These are phyloP conservation scores for Adansonia grandidieri DNA, from an alignment of 441 rosid genomes.

Conservation along the genomic window DNA sequence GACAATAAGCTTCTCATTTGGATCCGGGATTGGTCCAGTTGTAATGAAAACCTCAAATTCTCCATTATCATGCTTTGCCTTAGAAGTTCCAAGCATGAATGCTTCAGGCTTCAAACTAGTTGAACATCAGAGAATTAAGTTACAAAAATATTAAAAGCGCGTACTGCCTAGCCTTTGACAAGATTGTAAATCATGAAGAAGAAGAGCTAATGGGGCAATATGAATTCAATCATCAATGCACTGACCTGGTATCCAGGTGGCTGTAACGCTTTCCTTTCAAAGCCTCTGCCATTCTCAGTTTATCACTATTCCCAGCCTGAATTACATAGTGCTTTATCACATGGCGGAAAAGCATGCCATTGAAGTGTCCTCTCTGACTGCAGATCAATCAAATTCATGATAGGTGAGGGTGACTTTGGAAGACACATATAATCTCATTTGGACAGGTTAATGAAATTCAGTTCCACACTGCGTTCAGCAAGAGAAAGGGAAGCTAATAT, in stretches of 20 bases:
- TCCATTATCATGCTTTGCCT: constrained; percentile 50
- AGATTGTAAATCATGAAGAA: constrained; percentile 3
- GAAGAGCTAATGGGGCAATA: background rate
- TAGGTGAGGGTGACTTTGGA: constrained; percentile 15
- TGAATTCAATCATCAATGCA: constrained; percentile 24
- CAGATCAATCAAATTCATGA: constrained; percentile 29
- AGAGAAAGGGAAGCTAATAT: background rate
- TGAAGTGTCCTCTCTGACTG: constrained; percentile 68
- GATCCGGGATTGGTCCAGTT: constrained; percentile 52
- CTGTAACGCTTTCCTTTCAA: constrained; percentile 48
- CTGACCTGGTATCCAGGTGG: constrained; percentile 43
- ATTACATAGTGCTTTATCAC: constrained; percentile 63
- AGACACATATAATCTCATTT: background rate
- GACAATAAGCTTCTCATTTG: constrained; percentile 51
- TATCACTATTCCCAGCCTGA: constrained; percentile 53
- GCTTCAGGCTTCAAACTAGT: constrained; percentile 64
- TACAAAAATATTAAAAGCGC: constrained; percentile 3
- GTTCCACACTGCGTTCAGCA: background rate
- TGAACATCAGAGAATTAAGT: constrained; percentile 24
- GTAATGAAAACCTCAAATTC: constrained; percentile 61
- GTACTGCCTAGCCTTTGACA: background rate
- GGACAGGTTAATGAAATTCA: constrained; percentile 10
- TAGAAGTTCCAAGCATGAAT: constrained; percentile 65
- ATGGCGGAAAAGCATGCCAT: constrained; percentile 55
- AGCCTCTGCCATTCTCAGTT: constrained; percentile 48